Evolutionary conservation across 2,329 filamentous ascomycete species (phyloP), one percentile per base, ranked within the genome.

Genomic region (Microsporum audouinii): DNA sequence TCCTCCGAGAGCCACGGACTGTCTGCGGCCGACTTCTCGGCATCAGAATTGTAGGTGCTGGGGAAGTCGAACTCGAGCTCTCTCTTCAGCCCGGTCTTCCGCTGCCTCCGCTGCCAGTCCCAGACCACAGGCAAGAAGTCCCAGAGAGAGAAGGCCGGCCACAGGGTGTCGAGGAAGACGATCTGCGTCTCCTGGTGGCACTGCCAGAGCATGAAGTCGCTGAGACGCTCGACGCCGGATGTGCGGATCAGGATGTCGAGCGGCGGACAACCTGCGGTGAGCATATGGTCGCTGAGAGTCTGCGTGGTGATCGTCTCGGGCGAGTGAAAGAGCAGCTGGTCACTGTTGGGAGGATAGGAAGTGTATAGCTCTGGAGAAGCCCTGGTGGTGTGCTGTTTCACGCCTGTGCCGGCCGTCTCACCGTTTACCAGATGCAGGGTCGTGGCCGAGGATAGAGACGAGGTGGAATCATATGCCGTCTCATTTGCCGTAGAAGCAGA

Each of bases 121-220:
- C 97, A 79, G 60, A 99, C 76, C 27, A 99, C 91, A 6, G 92
- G 94, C 17, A 99, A 75, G 74, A 97, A 96, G 62, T 91, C 84
- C 85, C 91, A 92, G 3, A 99, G 80, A 71, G 95, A 91, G 68
- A 99, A 96, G 65, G 96, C 90, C 1, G 94, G 94, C 94, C 94
- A 99, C 64, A 96, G 79, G 65, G 89, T 94, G 68, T 95, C 84
- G 61, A 96, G 76, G 71, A 97, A 99, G 63, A 95, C 89, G 65
- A 99, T 88, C 63, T 95, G 88, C 0, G 94, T 96, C 65, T 92
- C 81, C 70, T 96, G 84, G 71, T 97, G 91, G 68, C 89, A 94
- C 75, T 99, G 94, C 94, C 94, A 99, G 38, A 99, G 84, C 91
- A 99, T 94, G 69, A 97, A 99, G 72, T 99, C 94, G 71, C 91